Base-by-base conservation (phyloP, 1,139 yeast genomes). In the Suhomyces anneliseae region DNA sequence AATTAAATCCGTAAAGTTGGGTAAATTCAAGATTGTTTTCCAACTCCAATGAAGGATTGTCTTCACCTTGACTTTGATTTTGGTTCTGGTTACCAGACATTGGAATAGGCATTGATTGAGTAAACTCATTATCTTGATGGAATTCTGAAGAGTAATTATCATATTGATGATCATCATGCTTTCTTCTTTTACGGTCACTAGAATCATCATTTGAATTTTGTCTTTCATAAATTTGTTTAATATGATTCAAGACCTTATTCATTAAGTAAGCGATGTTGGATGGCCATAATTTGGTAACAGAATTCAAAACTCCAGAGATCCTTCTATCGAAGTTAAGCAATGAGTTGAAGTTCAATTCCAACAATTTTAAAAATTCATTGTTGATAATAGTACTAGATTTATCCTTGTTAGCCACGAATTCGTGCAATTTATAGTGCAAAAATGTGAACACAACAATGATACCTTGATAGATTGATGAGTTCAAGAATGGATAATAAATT, bases 401-500 rank as follows among this genome's bases (percentile, higher is more conserved):
- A n/a, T 55, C 54, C 34, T 54, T 56, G 42, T 56, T 60, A 24
- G 54, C 54, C 29, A 71, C 58, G 49, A 78, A 68, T 26, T 69
- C 72, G 34, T 65, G 65, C 38, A 64, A 69, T 34, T 74, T 74
- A 48, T 74, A 65, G 54, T 76, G 78, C 52, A 79, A 61, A 50
- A 78, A 62, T 0, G 82, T 77, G 58, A 74, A 79, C 14, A 75
- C 67, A 24, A 78, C 82, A 47, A 79, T 75, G 39, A 79, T 65
- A 1, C 82, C 81, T 54, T 79, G 83, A 56, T 78, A 78, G 14
- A 77, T 64, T 43, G 77, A 78, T 1, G 79, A 69, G 52, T 75
- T 76, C 47, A 78, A 68, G 50, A 76, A 77, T 19, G 83, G 83
- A 53, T 70, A 76, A 41, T 62, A 60, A 4, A 60, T 54, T 40